These are phyloP conservation scores for Periglandula ipomoeae DNA, from an alignment of 2,329 filamentous ascomycete species.

Conservation along the genomic window DNA sequence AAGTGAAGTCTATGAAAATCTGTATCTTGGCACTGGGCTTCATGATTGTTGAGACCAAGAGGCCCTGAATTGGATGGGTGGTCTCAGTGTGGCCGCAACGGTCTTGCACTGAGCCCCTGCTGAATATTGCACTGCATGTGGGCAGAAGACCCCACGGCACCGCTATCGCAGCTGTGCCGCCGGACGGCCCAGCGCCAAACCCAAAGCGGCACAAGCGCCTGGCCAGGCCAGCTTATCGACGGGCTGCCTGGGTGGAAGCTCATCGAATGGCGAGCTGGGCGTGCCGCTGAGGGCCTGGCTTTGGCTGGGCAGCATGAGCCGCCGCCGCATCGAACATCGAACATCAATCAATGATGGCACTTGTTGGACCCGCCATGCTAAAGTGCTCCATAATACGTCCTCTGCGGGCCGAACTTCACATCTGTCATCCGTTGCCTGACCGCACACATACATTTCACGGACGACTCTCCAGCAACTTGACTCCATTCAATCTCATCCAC, in stretches of 20 bases:
- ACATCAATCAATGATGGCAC: too few species aligned
- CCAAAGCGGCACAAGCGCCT: neutral
- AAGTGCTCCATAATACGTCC: too few species aligned
- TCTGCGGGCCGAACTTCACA: slow-evolving; percentile 1
- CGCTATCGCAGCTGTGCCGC: neutral
- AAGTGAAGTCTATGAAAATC: too few species aligned
- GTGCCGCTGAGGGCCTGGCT: neutral
- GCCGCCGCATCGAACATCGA: neutral
- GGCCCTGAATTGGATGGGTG: too few species aligned
- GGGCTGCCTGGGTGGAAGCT: neutral
- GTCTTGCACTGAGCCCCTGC: too few species aligned
- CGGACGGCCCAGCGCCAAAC: neutral
- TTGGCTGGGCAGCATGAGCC: too few species aligned
- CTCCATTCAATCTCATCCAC: neutral
- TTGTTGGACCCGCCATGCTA: neutral
- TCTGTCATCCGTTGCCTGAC: slow-evolving; percentile 4
- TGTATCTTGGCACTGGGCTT: too few species aligned
- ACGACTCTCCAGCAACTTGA: neutral
- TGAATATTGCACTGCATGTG: neutral
- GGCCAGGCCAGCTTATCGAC: slow-evolving; percentile 3
- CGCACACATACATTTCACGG: neutral
- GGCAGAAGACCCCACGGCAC: neutral
- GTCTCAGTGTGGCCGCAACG: too few species aligned
- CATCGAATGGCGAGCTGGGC: neutral
- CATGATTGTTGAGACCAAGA: too few species aligned